A percentile compares a stretch with the other conserved stretches of the same genome.
Conservation (phyloP, 225 moss, liverwort and hornwort genomes). For the Marchantia polymorpha region DNA sequence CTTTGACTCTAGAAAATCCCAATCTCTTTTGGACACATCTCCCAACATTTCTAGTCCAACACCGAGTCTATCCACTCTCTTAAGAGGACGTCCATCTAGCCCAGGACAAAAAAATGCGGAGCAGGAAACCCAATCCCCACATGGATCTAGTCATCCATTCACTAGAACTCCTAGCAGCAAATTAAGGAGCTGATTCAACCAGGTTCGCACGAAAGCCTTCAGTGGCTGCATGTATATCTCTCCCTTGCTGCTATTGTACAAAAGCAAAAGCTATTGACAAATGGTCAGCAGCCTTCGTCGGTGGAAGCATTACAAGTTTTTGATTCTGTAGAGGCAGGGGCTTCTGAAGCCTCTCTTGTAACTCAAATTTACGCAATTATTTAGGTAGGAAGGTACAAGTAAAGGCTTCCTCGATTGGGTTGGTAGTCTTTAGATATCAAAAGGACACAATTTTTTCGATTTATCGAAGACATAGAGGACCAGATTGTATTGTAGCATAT, state of each 20-base stretch:
- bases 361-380: slow-evolving; percentile 11
- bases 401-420: slow-evolving; percentile 9
- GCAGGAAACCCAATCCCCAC: slow-evolving; percentile 3
- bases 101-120: slow-evolving; percentile 9
- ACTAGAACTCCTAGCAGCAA: slow-evolving; percentile 19
- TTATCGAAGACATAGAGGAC: slow-evolving; percentile 12
- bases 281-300: slow-evolving; percentile 14
- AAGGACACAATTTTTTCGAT: slow-evolving; percentile 5
- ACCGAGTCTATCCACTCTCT: background rate
- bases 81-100: background rate
- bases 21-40: slow-evolving; percentile 11
- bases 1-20: slow-evolving; percentile 52
- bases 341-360: slow-evolving; percentile 18
- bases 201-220: background rate
- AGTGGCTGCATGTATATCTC: slow-evolving; percentile 8
- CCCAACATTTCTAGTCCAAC: slow-evolving; percentile 4
- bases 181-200: slow-evolving; percentile 6
- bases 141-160: slow-evolving; percentile 17
- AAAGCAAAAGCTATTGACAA: slow-evolving; percentile 21
- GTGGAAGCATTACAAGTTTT: slow-evolving; percentile 23
- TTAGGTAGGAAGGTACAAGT: slow-evolving; percentile 8
- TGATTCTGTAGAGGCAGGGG: slow-evolving; percentile 20
- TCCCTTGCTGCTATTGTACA: slow-evolving; percentile 25
- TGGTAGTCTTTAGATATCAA: slow-evolving; percentile 4
- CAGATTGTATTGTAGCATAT: slow-evolving; percentile 25